Conservation (phyloP, 179 eudicot species). For the Patellifolia procumbens region DNA sequence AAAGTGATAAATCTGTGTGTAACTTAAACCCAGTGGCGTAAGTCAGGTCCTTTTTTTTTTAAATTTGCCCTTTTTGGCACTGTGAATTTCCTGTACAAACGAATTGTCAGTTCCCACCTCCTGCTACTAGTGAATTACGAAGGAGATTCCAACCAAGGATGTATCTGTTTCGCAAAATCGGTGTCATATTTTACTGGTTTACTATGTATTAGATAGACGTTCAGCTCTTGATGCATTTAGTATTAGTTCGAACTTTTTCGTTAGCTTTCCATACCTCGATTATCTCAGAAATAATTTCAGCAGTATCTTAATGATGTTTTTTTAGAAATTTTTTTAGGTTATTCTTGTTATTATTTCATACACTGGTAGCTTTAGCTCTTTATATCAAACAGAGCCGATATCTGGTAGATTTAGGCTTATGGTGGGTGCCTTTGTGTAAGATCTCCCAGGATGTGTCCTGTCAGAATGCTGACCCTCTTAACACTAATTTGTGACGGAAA, state of each 20-base stretch:
- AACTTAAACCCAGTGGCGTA: slow-evolving; percentile 6
- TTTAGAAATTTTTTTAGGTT: neutral
- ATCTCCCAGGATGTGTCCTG: too few relatives aligned
- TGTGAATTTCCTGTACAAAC: slow-evolving; percentile 25
- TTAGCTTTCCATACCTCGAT: neutral
- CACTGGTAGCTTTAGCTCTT: neutral
- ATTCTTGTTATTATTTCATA: neutral
- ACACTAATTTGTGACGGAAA: too few relatives aligned
- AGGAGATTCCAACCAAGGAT: neutral
- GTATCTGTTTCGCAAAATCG: neutral
- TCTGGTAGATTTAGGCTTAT: too few relatives aligned
- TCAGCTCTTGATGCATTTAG: neutral
- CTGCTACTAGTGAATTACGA: neutral
- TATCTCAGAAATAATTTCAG: neutral
- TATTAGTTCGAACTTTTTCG: neutral
- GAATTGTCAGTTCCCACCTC: slow-evolving; percentile 11
- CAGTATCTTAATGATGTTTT: neutral
- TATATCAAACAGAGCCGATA: too few relatives aligned
- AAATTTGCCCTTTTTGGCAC: neutral
- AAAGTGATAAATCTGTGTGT: slow-evolving; percentile 16
- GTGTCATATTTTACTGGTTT: neutral
- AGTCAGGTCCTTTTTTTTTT: slow-evolving; percentile 14
- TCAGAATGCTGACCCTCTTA: too few relatives aligned
- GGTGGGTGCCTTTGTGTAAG: too few relatives aligned
- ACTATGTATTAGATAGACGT: neutral